Evolutionary conservation across 805 yeast species (phyloP), one percentile per base, ranked within the genome.

Genomic region (Metschnikowia matae): DNA sequence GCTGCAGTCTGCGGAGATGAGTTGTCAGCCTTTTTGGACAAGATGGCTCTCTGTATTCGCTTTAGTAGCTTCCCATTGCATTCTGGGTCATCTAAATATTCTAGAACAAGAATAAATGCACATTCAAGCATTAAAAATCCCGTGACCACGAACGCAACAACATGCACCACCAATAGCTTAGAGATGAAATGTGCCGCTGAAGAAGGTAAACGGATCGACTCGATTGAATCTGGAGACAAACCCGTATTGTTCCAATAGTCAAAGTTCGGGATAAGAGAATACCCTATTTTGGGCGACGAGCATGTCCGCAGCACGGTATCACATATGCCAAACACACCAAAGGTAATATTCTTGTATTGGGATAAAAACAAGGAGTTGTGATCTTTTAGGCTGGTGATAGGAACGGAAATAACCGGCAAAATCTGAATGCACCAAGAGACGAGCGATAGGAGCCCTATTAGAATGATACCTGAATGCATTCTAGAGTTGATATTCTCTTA

Each of bases 241-340:
- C 8, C 17, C 23, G 31, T 44, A 15, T 7, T 17, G 40, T 36
- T 35, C 46, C 46, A 44, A 6, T 44, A 44, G 46, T 44, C 32
- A 14, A 35, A 15, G 33, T 26, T 17, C 14, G 40, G 40, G 7
- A 18, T 35, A 32, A 41, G 48, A 2, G 72, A 70, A 50, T 74
- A 74, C 3, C 78, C 78, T 21, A 74, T 68, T 20, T 54, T 46
- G 2, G 74, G 66, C 1, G 42, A n/a, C 2, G 76, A 64, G 53
- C 78, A 74, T 3, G 49, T 44, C 11, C 55, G 47, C n/a, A 59
- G 50, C 20, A 46, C 51, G 17, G 56, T 45, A 51, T 70, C 68
- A 54, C 78, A 74, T 38, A 73, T 54, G 2, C 78, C 78, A 57
- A 73, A 69, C n/a, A 74, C 77, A 1, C 78, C 78, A 59, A 66